Evolutionary conservation across 768 basidiomycete genomes (phyloP).

Genomic region (Tulasnella sp.): DNA sequence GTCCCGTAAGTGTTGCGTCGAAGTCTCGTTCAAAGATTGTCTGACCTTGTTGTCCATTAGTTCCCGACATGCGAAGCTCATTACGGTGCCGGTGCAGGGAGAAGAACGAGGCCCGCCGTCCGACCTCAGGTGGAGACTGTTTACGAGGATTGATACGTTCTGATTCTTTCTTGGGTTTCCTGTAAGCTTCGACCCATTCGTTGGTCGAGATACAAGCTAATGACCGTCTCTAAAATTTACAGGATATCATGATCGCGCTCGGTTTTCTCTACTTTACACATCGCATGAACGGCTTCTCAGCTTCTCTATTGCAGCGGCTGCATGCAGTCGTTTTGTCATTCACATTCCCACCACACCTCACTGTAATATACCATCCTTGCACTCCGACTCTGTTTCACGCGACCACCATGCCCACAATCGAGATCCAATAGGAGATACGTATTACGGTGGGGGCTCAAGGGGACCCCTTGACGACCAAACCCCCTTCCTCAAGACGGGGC

Average conservation of each 20-base stretch:
- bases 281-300: not conserved
- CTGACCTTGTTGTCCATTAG: not conserved
- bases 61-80: conserved; percentile 3
- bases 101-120: not conserved
- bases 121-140: not conserved
- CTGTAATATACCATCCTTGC: not conserved
- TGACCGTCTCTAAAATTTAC: not conserved
- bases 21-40: not conserved
- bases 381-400: not conserved
- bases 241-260: not conserved
- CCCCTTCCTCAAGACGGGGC: not conserved
- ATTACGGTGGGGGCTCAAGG: not conserved
- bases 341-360: not conserved
- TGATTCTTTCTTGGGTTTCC: not conserved
- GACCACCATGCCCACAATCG: not conserved
- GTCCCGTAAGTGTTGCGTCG: conserved; percentile 9
- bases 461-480: conserved; percentile 8
- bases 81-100: not conserved
- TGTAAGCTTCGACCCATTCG: not conserved
- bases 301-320: not conserved
- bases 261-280: not conserved
- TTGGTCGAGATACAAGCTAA: not conserved
- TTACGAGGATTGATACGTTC: not conserved
- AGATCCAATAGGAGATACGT: not conserved
- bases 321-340: not conserved